Evolutionary conservation across 768 basidiomycete species (phyloP), one percentile per base, ranked within the genome.

Genomic region (Chlorophyllum brunneum): DNA sequence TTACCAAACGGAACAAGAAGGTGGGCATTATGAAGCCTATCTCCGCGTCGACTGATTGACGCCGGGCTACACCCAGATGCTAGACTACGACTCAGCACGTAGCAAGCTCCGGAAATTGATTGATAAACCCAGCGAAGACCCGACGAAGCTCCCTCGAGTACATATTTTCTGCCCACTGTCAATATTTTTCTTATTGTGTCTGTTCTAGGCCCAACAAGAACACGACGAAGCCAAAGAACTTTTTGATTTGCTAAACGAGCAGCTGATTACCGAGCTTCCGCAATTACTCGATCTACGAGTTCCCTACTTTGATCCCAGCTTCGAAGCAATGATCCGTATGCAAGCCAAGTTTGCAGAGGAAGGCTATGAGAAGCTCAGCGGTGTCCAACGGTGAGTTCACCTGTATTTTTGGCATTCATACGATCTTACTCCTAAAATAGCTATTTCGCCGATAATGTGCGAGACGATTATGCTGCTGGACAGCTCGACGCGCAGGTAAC

Each of bases 241-340:
- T 46, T 99, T 95, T 66, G 89, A 95, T 54, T 70, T 92, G 63
- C 78, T 99, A 59, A 98, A 99, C 65, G 84, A 89, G 34, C 93
- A 98, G 61, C 83, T 98, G 61, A 87, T 95, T 59, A 70, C 76
- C 23, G 97, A 98, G 61, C 76, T 99, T 13, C 97, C 97, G 0
- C 85, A 95, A 59, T 73, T 99, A 36, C 81, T 98, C 44, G 95
- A 98, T 62, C 82, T 98, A 16, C 90, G 97, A 33, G 89, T 99
- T 22, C 97, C 97, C 0, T 99, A 92, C 77, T 95, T 98, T 57
- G 97, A 98, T 67, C 97, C 97, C 4, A 94, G 90, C 59, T 98
- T 98, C 65, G 97, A 98, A 70, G 92, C 95, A 40, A 98, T 98
- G 95, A 93, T 94, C 58, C 82, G 97, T 26, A 91, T 97, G 83